Evolutionary conservation across 2,329 filamentous ascomycete species (phyloP).

Genomic region (Fusarium sp.): DNA sequence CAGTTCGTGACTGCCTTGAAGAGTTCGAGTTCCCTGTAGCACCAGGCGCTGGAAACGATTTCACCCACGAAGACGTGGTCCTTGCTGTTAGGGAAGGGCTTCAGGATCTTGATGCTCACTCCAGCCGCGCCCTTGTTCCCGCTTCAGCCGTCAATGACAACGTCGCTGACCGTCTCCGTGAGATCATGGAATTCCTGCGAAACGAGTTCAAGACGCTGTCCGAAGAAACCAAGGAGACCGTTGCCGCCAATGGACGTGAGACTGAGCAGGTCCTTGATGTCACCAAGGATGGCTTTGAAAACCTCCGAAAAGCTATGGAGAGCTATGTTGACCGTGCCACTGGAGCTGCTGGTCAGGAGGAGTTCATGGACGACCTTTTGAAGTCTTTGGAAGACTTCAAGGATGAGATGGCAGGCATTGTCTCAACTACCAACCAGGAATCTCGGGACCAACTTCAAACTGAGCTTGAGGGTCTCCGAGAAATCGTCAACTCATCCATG

Average conservation of each 20-base stretch:
- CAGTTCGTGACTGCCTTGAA: constrained; percentile 87
- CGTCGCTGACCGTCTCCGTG: constrained; percentile 67
- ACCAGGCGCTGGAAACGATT: constrained; percentile 62
- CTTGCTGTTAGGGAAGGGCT: constrained; percentile 72
- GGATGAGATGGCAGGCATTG: constrained; percentile 73
- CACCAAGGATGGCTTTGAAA: constrained; percentile 87
- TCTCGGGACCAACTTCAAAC: constrained; percentile 76
- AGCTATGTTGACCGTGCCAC: constrained; percentile 79
- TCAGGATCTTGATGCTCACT: constrained; percentile 59
- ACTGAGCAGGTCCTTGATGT: constrained; percentile 91
- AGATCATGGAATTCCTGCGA: constrained; percentile 71
- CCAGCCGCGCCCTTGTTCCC: constrained; percentile 54
- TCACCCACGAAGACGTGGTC: constrained; percentile 71
- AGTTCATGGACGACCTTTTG: constrained; percentile 77
- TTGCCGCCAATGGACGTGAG: constrained; percentile 80
- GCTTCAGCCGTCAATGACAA: constrained; percentile 57
- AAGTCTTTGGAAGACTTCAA: constrained; percentile 74
- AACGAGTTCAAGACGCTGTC: constrained; percentile 70
- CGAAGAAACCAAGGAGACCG: constrained; percentile 79
- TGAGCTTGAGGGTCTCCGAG: constrained; percentile 84
- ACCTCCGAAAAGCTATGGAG: constrained; percentile 82
- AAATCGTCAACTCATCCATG: constrained; percentile 77
- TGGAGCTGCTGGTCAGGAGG: constrained; percentile 77
- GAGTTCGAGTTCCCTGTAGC: constrained; percentile 81
- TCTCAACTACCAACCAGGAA: constrained; percentile 59